Base-by-base conservation (phyloP, 2,329 filamentous ascomycete species). In the Colletotrichum sp. region DNA sequence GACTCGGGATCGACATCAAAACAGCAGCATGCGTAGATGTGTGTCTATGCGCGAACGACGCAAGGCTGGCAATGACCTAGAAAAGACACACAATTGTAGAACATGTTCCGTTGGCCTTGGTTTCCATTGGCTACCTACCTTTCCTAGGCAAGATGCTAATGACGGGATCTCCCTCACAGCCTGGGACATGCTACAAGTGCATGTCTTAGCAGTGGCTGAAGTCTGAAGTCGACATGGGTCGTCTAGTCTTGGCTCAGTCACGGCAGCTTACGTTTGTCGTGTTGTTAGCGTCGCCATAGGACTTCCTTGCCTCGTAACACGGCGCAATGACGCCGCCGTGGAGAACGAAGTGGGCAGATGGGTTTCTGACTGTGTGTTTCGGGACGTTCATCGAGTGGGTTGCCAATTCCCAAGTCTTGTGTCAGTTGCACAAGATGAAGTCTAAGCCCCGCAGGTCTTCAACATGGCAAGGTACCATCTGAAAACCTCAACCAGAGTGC, bases 291-390 rank as follows among this genome's bases (percentile, higher is more conserved):
- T 72, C 61, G 57, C 34, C 55, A 55, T 32, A 48, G 32, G 52
- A 32, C 24, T 72, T 43, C 38, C 32, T 67, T 55, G 61, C 24
- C 57, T 75, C 69, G 38, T 43, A 72, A 43, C 68, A 32, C 55
- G 28, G 63, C 63, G 69, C 55, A 72, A 75, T 72, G 72, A 75
- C 69, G 68, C 68, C 30, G 32, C 28, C 60, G 68, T 75, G 72
- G 72, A 63, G 61, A 75, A 67, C 24, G 28, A 30, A 64, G 63
- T 61, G 61, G 70, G 32, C 57, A 52, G 63, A 48, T 26, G 21
- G 24, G 36, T 6, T 48, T 48, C 28, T 26, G n/a, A 24, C 43
- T 52, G 43, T 52, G n/a, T 26, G n/a, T 32, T 26, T 66, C 63
- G 38, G 36, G 34, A 28, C 43, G 26, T 16, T 64, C 21, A 43